A percentile compares a stretch with the other conserved stretches of the same genome.
Evolutionary conservation across 75 land plant genomes (phyloP).

Genomic region (Selaginella tamariscina): DNA sequence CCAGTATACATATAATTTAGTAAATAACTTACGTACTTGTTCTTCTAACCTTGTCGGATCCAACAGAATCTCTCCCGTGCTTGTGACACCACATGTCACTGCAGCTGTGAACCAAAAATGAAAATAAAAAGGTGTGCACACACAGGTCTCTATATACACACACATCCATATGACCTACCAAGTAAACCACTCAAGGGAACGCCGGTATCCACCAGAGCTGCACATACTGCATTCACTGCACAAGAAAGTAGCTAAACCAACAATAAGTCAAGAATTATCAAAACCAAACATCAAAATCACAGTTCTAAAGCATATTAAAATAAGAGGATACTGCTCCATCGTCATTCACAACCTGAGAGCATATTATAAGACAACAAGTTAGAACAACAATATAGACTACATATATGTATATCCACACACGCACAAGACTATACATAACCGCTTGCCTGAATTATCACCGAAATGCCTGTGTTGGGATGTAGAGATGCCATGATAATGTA

Average conservation of each 20-base stretch:
- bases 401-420: background rate
- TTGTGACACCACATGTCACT: constrained; percentile 54
- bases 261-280: constrained; percentile 15
- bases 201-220: constrained; percentile 82
- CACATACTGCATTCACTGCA: constrained; percentile 91
- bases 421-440: background rate
- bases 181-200: constrained; percentile 67
- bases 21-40: constrained; percentile 39
- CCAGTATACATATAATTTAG: too few relatives aligned
- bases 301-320: background rate
- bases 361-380: background rate
- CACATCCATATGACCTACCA: constrained; percentile 28
- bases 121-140: background rate
- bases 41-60: constrained; percentile 80
- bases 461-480: constrained; percentile 82
- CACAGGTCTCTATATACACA: background rate
- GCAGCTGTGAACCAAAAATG: constrained; percentile 42
- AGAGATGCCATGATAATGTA: constrained; percentile 53
- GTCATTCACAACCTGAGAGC: constrained; percentile 67
- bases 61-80: constrained; percentile 43
- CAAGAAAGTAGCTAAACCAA: constrained; percentile 56
- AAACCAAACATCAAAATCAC: background rate
- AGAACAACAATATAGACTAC: background rate
- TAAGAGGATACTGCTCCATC: constrained; percentile 87
- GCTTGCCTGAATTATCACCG: constrained; percentile 63